A percentile compares a stretch with the other conserved stretches of the same genome.
phyloP scores from a whole-genome alignment of 148 eudicot genomes.

The Camellia japonica region DNA sequence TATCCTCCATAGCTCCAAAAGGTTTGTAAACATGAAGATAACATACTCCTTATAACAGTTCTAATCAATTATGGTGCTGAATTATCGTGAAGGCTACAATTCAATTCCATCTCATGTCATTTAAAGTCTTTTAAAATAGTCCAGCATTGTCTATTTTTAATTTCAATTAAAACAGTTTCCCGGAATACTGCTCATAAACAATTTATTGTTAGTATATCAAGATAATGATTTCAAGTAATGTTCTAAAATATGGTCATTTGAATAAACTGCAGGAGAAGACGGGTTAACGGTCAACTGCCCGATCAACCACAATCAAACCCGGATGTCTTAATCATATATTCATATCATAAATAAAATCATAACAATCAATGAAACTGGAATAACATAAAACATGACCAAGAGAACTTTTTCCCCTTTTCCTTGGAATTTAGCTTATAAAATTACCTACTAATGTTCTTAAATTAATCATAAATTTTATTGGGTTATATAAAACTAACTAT shows the following conservation, averaged over 20 bases:
- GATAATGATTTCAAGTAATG: not conserved
- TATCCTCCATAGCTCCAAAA: not conserved
- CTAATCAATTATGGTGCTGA: not conserved
- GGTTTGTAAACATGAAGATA: not conserved
- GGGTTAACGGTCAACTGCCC: not conserved
- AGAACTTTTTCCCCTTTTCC: not conserved
- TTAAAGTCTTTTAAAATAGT: not conserved
- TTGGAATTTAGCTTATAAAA: not conserved
- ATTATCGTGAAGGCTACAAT: not conserved
- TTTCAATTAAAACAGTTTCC: not conserved
- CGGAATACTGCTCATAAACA: not conserved
- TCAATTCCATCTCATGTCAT: not conserved
- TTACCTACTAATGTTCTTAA: not conserved
- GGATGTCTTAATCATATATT: not conserved
- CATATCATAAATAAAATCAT: not conserved
- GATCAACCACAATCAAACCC: not conserved
- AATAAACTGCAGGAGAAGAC: too few relatives aligned
- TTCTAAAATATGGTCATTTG: too few relatives aligned
- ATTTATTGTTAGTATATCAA: not conserved
- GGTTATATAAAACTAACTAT: not conserved
- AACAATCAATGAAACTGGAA: not conserved
- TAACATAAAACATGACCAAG: not conserved
- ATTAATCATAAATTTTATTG: not conserved
- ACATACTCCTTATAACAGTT: not conserved
- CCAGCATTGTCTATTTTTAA: not conserved